These are phyloP conservation scores for Azolla pinnata DNA, from an alignment of 75 land plant species.

Conservation along the genomic window DNA sequence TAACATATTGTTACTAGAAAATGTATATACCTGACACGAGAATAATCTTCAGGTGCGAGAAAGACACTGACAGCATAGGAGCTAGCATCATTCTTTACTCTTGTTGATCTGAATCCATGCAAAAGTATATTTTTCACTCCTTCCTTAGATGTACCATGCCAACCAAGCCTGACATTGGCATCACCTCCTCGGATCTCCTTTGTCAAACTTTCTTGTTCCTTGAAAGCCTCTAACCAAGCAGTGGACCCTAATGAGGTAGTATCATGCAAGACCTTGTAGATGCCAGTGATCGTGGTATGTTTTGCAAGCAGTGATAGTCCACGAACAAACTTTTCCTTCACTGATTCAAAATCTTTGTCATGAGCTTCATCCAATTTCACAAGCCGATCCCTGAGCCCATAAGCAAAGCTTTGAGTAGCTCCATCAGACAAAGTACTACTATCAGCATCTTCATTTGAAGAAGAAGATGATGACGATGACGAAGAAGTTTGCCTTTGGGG, in stretches of 20 bases:
- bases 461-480: too few species aligned
- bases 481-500: too few species aligned
- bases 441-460: neutral
- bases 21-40: slow-evolving; percentile 27
- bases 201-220: slow-evolving; percentile 14
- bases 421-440: neutral
- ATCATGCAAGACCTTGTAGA: slow-evolving; percentile 2
- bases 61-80: slow-evolving; percentile 27
- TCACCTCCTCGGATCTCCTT: slow-evolving; percentile 12
- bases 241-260: neutral
- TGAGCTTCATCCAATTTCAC: slow-evolving; percentile 2
- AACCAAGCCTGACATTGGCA: slow-evolving; percentile 26
- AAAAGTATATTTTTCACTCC: slow-evolving; percentile 18
- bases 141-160: slow-evolving; percentile 27
- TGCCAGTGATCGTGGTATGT: slow-evolving; percentile 10
- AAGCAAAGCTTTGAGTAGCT: neutral
- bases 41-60: slow-evolving; percentile 25
- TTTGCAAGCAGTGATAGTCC: slow-evolving; percentile 7
- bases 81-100: slow-evolving; percentile 14
- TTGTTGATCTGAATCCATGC: slow-evolving; percentile 31
- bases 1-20: neutral
- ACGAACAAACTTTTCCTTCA: slow-evolving; percentile 14
- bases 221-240: slow-evolving; percentile 18
- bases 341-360: slow-evolving; percentile 3
- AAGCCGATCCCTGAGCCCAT: slow-evolving; percentile 4